Conservation (phyloP, 192 early-diverging fungal genomes). For the Coemansia sp. region DNA sequence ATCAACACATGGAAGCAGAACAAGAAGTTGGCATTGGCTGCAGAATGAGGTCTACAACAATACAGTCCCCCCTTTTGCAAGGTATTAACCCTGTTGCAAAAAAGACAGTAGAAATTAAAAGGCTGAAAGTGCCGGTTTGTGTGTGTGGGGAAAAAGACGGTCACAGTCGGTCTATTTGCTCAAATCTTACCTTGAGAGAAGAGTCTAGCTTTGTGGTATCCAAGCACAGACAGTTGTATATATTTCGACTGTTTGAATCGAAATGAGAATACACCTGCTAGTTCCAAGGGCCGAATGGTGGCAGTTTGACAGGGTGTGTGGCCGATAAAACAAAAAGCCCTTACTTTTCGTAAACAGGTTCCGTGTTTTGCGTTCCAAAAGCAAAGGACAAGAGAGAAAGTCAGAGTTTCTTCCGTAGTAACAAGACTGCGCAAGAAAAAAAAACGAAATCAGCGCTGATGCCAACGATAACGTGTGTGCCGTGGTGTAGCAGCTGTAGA, state of each 20-base stretch:
- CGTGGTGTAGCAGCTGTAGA: neutral
- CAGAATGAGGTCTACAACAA: neutral
- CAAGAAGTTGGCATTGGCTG: neutral
- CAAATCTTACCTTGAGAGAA: neutral
- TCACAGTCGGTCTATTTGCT: neutral
- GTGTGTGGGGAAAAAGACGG: neutral
- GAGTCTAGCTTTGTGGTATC: neutral
- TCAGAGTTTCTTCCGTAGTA: too few relatives aligned
- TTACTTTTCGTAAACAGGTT: neutral
- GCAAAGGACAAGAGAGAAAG: neutral
- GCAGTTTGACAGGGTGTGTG: neutral
- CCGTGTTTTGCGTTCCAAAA: neutral
- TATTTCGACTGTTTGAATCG: neutral
- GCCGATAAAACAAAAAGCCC: neutral
- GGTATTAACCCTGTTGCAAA: neutral
- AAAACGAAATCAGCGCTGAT: too few relatives aligned
- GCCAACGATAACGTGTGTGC: neutral
- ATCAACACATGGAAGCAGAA: neutral
- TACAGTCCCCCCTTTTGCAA: neutral
- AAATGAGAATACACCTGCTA: neutral
- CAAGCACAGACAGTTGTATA: neutral
- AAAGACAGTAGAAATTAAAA: neutral
- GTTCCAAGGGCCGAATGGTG: neutral
- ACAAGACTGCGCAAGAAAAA: too few relatives aligned
- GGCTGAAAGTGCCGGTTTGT: neutral